Percentiles rank a stretch among this genome's conserved stretches.
phyloP scores from a whole-genome alignment of 202 grass and related monocot genomes.

The Schoenoplectus tabernaemontani region DNA sequence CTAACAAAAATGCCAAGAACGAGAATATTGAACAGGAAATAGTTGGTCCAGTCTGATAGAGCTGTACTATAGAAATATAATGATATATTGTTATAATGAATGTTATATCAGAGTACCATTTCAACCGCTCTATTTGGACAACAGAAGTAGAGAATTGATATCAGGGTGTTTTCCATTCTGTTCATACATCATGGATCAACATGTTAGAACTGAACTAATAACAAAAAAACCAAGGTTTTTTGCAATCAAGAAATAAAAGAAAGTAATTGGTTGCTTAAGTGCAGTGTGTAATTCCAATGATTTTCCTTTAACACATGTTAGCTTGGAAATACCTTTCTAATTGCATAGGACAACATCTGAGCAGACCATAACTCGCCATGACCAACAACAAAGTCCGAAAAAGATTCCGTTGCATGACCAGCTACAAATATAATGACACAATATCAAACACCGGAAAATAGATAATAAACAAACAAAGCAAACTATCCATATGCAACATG shows the following conservation, averaged over 20 bases:
- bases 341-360: slow-evolving; percentile 77
- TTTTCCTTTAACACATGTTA: neutral
- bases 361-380: slow-evolving; percentile 97
- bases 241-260: neutral
- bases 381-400: slow-evolving; percentile 96
- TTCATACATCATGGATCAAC: neutral
- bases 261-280: neutral
- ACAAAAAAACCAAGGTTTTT: neutral
- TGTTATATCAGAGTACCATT: neutral
- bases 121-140: neutral
- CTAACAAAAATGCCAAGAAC: neutral
- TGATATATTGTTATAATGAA: neutral
- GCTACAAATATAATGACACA: slow-evolving; percentile 45
- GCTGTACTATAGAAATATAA: neutral
- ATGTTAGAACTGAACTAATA: neutral
- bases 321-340: slow-evolving; percentile 56
- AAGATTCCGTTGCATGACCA: slow-evolving; percentile 94
- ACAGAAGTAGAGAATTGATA: neutral
- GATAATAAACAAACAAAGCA: slow-evolving; percentile 11
- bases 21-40: neutral
- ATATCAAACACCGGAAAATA: neutral
- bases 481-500: neutral
- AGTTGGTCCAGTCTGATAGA: neutral
- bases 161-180: neutral
- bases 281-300: neutral